Conservation (phyloP, 768 basidiomycete genomes). For the Dacryopinax spathularia region DNA sequence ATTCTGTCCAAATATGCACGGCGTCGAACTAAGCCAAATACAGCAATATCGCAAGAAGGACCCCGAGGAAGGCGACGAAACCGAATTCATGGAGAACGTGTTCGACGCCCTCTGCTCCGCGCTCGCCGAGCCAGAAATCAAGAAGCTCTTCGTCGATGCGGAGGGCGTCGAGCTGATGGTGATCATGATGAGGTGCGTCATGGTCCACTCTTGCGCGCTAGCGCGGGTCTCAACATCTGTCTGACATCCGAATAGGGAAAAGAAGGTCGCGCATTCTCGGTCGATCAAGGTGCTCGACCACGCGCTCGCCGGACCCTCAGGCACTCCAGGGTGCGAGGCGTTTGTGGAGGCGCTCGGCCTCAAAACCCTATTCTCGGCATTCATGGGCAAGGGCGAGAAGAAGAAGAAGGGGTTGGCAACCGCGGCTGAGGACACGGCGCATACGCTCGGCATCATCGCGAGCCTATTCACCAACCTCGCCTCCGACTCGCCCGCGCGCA, state of each 20-base stretch:
- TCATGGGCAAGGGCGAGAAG: slow-evolving; percentile 79
- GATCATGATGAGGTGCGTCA: slow-evolving; percentile 83
- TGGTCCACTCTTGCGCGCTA: neutral
- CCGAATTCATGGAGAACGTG: slow-evolving; percentile 95
- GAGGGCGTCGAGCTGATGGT: slow-evolving; percentile 97
- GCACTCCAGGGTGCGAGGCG: slow-evolving; percentile 56
- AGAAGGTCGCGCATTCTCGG: slow-evolving; percentile 60
- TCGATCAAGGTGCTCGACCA: slow-evolving; percentile 86
- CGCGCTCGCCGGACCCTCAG: slow-evolving; percentile 66
- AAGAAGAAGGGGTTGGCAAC: slow-evolving; percentile 47
- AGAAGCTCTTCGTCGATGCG: slow-evolving; percentile 65
- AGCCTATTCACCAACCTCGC: slow-evolving; percentile 78
- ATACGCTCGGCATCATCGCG: slow-evolving; percentile 74
- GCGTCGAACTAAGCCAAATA: slow-evolving; percentile 4
- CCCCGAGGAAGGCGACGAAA: slow-evolving; percentile 75
- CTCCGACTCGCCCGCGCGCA: slow-evolving; percentile 66
- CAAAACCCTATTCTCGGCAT: slow-evolving; percentile 75
- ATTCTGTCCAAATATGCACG: slow-evolving; percentile 6
- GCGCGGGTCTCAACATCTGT: too few relatives aligned
- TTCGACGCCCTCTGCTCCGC: slow-evolving; percentile 84
- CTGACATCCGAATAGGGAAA: slow-evolving; percentile 41
- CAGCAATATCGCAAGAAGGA: slow-evolving; percentile 81
- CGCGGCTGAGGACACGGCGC: slow-evolving; percentile 68
- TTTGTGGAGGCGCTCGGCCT: slow-evolving; percentile 82
- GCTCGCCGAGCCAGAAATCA: slow-evolving; percentile 62